Evolutionary conservation across 805 yeast genomes (phyloP).

Genomic region (Diddensiella santjacobensis): DNA sequence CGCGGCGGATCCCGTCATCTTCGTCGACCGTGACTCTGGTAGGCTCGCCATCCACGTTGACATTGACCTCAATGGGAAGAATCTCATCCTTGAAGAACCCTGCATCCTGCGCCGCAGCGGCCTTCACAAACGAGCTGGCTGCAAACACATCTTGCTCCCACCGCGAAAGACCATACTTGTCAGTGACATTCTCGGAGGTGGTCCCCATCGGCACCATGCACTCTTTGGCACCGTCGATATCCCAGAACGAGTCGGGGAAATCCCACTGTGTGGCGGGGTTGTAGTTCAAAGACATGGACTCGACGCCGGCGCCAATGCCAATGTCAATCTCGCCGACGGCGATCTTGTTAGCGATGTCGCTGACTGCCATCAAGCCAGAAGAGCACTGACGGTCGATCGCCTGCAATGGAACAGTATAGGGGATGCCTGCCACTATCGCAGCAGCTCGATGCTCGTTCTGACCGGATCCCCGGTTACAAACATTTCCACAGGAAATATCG

Average conservation of each 20-base stretch:
- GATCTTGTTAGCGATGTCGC: constrained; percentile 87
- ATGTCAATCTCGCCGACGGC: constrained; percentile 81
- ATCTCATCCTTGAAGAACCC: constrained; percentile 89
- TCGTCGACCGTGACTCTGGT: constrained; percentile 50
- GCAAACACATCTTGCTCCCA: constrained; percentile 83
- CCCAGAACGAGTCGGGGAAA: constrained; percentile 48
- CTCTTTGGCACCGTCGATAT: constrained; percentile 48
- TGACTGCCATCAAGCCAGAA: constrained; percentile 86
- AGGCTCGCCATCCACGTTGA: constrained; percentile 55
- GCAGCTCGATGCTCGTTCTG: constrained; percentile 95
- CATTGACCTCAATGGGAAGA: constrained; percentile 65
- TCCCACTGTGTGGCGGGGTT: constrained; percentile 73
- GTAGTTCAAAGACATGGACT: constrained; percentile 87
- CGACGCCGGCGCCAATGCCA: constrained; percentile 91
- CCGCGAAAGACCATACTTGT: constrained; percentile 60
- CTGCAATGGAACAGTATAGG: constrained; percentile 69
- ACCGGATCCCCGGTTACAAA: constrained; percentile 88
- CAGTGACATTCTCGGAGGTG: constrained; percentile 88
- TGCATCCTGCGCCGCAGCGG: constrained; percentile 62
- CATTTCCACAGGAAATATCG: constrained; percentile 89
- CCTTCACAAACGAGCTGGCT: constrained; percentile 80
- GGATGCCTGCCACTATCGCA: constrained; percentile 84
- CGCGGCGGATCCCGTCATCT: constrained; percentile 88
- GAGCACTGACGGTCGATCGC: constrained; percentile 94
- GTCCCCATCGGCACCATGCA: constrained; percentile 96